These are phyloP conservation scores for Vanrija pseudolonga DNA, from an alignment of 1,284 basidiomycete species.

Conservation along the genomic window DNA sequence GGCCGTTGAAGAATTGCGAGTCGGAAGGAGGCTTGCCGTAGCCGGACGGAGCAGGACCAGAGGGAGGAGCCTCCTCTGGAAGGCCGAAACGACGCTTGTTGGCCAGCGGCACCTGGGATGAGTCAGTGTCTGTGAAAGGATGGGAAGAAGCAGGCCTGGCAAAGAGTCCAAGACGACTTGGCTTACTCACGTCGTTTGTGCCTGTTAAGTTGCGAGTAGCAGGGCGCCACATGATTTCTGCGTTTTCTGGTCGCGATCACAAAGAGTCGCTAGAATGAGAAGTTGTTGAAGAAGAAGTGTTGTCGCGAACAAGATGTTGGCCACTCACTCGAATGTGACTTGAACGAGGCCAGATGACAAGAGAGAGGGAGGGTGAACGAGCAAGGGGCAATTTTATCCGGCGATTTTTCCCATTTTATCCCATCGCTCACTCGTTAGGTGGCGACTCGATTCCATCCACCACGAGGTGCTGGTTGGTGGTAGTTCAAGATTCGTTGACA, in stretches of 20 bases:
- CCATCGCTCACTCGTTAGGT: not conserved
- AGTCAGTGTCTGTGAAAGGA: slow-evolving; percentile 11
- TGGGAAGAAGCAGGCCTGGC: too few species aligned
- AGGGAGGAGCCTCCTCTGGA: slow-evolving; percentile 56
- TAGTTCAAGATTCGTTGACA: too few species aligned
- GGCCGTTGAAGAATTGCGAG: slow-evolving; percentile 46
- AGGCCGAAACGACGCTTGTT: slow-evolving; percentile 83
- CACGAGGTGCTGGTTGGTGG: too few species aligned
- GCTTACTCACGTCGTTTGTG: slow-evolving; percentile 50
- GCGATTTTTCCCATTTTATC: slow-evolving; percentile 5
- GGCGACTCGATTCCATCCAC: not conserved
- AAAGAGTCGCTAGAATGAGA: not conserved
- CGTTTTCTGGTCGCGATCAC: not conserved
- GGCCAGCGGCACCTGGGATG: slow-evolving; percentile 53
- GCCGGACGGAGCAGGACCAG: slow-evolving; percentile 55
- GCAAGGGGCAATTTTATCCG: not conserved
- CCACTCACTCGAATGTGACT: not conserved
- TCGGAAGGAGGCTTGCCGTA: slow-evolving; percentile 35
- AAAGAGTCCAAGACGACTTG: not conserved
- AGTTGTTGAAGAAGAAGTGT: not conserved
- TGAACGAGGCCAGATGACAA: not conserved
- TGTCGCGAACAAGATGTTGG: not conserved
- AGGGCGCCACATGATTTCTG: slow-evolving; percentile 73
- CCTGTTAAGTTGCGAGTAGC: slow-evolving; percentile 56
- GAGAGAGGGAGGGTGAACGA: too few species aligned